These are phyloP conservation scores for Penicillium sp. DNA, from an alignment of 2,329 filamentous ascomycete genomes.

Conservation along the genomic window DNA sequence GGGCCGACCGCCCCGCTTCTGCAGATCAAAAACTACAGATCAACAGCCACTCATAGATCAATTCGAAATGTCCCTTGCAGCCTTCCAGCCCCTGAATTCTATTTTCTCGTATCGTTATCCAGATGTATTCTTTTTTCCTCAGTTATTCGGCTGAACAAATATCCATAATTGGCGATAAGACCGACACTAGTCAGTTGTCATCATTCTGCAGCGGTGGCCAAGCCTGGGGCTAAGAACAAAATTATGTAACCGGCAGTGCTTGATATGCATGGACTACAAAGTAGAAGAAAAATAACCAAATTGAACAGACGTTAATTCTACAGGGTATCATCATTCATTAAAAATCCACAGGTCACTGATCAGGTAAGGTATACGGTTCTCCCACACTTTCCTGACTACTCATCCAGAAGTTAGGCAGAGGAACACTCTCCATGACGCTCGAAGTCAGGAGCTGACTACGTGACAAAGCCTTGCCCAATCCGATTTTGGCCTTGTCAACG, in stretches of 20 bases:
- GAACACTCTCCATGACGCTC: conserved; percentile 46
- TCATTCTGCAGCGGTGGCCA: neutral
- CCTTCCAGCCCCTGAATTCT: neutral
- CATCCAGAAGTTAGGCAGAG: conserved; percentile 40
- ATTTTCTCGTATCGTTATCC: neutral
- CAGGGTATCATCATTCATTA: conserved; percentile 16
- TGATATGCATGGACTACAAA: neutral
- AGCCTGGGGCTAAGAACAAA: neutral
- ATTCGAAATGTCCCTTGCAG: neutral
- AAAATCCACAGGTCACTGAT: conserved; percentile 14
- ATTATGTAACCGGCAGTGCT: neutral
- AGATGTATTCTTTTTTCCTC: neutral
- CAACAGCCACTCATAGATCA: neutral
- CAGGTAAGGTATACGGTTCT: conserved; percentile 36
- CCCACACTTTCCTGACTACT: conserved; percentile 41
- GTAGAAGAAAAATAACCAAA: neutral
- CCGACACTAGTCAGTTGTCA: neutral
- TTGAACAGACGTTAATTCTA: neutral
- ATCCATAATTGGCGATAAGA: neutral
- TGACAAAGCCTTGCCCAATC: conserved; percentile 27
- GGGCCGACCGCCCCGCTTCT: conserved; percentile 32
- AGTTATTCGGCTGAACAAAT: neutral
- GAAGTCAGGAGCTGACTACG: conserved; percentile 41
- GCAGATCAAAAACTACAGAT: neutral
- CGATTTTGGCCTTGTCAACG: conserved; percentile 25